These are phyloP conservation scores for Erysimum cheiranthoides DNA, from an alignment of 345 rosid genomes.

Conservation along the genomic window DNA sequence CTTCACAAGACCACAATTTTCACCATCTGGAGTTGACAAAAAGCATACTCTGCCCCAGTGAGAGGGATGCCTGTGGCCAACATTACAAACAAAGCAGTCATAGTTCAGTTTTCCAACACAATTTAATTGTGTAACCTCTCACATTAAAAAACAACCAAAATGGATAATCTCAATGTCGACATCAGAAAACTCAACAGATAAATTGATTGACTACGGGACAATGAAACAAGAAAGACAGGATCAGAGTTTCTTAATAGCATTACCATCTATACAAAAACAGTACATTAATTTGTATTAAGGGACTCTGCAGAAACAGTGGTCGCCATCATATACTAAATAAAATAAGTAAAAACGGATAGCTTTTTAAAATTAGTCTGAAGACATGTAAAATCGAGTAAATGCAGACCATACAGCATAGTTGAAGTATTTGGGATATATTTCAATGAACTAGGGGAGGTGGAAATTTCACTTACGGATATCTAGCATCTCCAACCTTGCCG, in stretches of 20 bases:
- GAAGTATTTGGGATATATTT: background rate
- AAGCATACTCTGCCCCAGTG: slow-evolving; percentile 98
- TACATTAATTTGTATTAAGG: background rate
- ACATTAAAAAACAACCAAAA: slow-evolving; percentile 6
- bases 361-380: too few relatives aligned
- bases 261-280: slow-evolving; percentile 12
- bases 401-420: slow-evolving; percentile 12
- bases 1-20: slow-evolving; percentile 98
- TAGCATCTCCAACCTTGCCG: slow-evolving; percentile 96
- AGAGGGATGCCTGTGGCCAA: slow-evolving; percentile 74
- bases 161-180: background rate
- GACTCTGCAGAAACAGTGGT: slow-evolving; percentile 24
- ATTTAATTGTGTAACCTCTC: background rate
- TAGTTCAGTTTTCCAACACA: background rate
- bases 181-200: slow-evolving; percentile 15
- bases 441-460: slow-evolving; percentile 1
- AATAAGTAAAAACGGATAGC: slow-evolving; percentile 7
- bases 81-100: slow-evolving; percentile 17
- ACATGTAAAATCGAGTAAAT: slow-evolving; percentile 24
- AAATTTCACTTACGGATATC: slow-evolving; percentile 84
- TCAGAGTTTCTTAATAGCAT: slow-evolving; percentile 13
- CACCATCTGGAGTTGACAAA: slow-evolving; percentile 95
- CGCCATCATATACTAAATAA: slow-evolving; percentile 9
- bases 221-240: slow-evolving; percentile 14
- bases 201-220: background rate